Evolutionary conservation across 768 basidiomycete genomes (phyloP).

Genomic region (Tulasnella sp.): DNA sequence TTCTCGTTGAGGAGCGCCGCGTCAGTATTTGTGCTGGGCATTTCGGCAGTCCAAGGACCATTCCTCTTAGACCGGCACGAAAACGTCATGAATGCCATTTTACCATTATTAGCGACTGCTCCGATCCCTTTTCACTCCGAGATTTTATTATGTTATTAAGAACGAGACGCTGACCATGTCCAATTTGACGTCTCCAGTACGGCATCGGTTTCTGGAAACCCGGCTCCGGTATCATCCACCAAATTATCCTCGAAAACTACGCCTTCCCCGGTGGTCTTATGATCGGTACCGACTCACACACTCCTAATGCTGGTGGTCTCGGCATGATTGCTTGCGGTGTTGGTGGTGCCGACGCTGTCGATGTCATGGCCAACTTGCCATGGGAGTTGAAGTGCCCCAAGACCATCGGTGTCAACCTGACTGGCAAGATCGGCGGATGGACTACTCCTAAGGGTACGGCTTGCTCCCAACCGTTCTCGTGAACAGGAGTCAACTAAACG

Average conservation of each 20-base stretch:
- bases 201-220: conserved; percentile 99
- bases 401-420: conserved; percentile 96
- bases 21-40: too few species aligned
- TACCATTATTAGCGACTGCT: background rate
- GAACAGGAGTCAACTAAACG: conserved; percentile 34
- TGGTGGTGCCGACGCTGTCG: conserved; percentile 98
- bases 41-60: background rate
- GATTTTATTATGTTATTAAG: background rate
- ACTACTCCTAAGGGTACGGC: conserved; percentile 89
- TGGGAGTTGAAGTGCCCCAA: conserved; percentile 99
- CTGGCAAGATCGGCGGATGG: conserved; percentile 95
- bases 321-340: conserved; percentile 99
- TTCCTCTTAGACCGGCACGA: background rate
- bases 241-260: conserved; percentile 99
- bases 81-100: background rate
- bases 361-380: conserved; percentile 96
- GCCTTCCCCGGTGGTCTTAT: conserved; percentile 99
- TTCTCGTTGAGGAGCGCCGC: background rate
- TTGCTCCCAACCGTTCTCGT: background rate
- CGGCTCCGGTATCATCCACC: conserved; percentile 98
- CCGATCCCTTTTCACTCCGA: background rate
- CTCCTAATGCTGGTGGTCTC: conserved; percentile 98
- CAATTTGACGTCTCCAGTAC: conserved; percentile 56
- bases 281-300: conserved; percentile 99
- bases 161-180: conserved; percentile 27